Evolutionary conservation across 75 land plant genomes (phyloP), one percentile per base, ranked within the genome.

Genomic region (Pinus albicaulis): DNA sequence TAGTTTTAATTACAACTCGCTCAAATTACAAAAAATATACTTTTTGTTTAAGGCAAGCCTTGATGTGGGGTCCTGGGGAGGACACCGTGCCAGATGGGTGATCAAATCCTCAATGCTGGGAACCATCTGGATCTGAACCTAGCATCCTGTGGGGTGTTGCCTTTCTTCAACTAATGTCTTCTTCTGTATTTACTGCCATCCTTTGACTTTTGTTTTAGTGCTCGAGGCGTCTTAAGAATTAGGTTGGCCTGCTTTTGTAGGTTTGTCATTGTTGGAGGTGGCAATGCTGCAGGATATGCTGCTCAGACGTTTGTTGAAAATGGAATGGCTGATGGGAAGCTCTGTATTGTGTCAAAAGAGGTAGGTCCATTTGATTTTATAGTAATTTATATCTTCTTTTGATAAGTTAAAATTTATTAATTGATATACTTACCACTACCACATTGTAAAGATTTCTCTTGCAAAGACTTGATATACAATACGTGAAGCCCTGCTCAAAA

Each of bases 281-380:
- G 99, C 15, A 96, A 89, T 77, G 83, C 99, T 10, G 99, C 94
- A 56, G 99, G 99, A 2, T 96, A 96, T 68, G 93, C 93, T 17
- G 99, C 96, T 24, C 62, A 86, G 71, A 85, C 89, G 23, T 93
- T 96, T 34, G 97, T 88, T 16, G 96, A 96, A 66, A 82, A 91
- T 76, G 96, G 99, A 41, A 80, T 93, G 85, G 92, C 86, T 22
- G 88, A 89, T 72, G 92, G 94, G 38, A 85, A 85, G 76, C 85
- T 96, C 65, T 96, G 99, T 76, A 92, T 96, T 72, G 91, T 96
- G 3, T 80, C 94, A 15, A 90, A 96, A 77, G 99, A 96, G 92
- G 92, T 94, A 38, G 28, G 19, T 64, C 2, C 34, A 55, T 34
- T 55, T 1, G n/a, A 59, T 10, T 59, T 59, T 59, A 2, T 12